Percentiles rank a stretch among this genome's conserved stretches.
These are phyloP conservation scores for Pyrus hybrid DNA, from an alignment of 331 rosid genomes.

Conservation along the genomic window DNA sequence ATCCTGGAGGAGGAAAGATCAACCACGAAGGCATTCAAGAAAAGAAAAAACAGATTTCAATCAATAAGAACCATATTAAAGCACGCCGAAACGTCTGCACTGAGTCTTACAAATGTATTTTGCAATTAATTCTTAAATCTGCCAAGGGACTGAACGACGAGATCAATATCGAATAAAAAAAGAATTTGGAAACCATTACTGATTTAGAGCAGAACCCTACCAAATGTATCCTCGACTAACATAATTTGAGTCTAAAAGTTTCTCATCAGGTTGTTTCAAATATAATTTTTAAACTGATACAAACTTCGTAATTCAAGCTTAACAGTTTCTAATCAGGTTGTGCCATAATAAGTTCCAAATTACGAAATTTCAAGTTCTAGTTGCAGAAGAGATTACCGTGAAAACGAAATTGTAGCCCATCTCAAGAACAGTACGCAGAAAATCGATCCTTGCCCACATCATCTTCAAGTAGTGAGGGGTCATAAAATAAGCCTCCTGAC, in stretches of 20 bases:
- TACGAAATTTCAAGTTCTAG: background rate
- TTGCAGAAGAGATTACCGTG: slow-evolving; percentile 47
- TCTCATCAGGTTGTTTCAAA: background rate
- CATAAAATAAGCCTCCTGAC: slow-evolving; percentile 77
- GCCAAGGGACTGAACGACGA: background rate
- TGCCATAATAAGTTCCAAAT: background rate
- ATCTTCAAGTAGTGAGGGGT: slow-evolving; percentile 78
- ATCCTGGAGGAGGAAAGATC: slow-evolving; percentile 48
- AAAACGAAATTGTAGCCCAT: slow-evolving; percentile 91
- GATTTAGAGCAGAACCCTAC: background rate
- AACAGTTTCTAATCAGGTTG: background rate
- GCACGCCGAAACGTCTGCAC: background rate
- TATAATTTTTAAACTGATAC: background rate
- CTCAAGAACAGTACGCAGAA: slow-evolving; percentile 74
- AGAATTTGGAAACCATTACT: background rate
- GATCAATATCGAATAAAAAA: background rate
- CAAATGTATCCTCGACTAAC: background rate
- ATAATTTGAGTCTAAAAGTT: background rate
- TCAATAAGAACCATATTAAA: background rate
- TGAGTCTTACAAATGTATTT: background rate
- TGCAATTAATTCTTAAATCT: background rate
- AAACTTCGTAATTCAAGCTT: background rate
- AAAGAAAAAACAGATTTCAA: background rate
- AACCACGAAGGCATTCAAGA: background rate
- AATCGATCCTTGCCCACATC: slow-evolving; percentile 98